phyloP scores from a whole-genome alignment of 164 flowering plant genomes.

The Liriodendron chinense region DNA sequence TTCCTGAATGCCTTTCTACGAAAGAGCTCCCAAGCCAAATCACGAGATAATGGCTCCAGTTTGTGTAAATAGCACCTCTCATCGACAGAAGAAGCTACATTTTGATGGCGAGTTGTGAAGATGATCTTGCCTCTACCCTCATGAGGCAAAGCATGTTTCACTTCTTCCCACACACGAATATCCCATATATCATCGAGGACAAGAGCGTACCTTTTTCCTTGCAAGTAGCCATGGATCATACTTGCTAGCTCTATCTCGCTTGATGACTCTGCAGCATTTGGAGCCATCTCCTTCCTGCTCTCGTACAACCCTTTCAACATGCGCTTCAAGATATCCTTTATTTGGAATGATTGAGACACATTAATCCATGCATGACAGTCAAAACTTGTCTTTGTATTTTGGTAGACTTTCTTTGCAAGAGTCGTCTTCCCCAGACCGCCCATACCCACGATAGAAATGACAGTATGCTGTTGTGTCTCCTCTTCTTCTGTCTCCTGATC shows the following conservation, averaged over 20 bases:
- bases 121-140: neutral
- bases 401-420: neutral
- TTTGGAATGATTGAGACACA: constrained; percentile 3
- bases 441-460: constrained; percentile 7
- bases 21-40: neutral
- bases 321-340: neutral
- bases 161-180: neutral
- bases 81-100: neutral
- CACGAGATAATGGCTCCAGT: neutral
- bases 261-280: neutral
- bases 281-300: neutral
- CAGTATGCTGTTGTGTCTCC: neutral
- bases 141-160: constrained; percentile 2
- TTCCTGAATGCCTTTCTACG: neutral
- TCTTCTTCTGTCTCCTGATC: no score
- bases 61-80: neutral
- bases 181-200: constrained; percentile 29
- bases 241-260: neutral
- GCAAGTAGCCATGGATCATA: neutral
- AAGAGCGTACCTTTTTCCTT: constrained; percentile 13
- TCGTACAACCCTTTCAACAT: neutral
- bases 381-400: neutral
- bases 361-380: neutral
- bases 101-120: constrained; percentile 10
- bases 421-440: constrained; percentile 8